These are phyloP conservation scores for Leccinum subfulvum DNA, from an alignment of 1,284 basidiomycete genomes.

Conservation along the genomic window DNA sequence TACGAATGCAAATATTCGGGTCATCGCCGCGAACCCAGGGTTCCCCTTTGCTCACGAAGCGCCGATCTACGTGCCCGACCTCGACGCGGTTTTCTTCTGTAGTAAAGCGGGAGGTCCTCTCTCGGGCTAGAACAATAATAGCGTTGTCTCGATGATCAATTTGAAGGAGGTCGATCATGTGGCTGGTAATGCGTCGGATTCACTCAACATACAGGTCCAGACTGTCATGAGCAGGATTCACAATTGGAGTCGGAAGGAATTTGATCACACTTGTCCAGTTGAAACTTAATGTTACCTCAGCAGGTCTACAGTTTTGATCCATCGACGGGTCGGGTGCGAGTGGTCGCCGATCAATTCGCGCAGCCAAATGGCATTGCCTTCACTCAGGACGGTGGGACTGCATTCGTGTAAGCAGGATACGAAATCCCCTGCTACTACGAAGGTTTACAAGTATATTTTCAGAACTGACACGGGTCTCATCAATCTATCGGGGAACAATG, in stretches of 20 bases:
- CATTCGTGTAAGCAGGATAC: conserved; percentile 56
- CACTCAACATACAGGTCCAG: conserved; percentile 55
- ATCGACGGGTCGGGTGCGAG: conserved; percentile 57
- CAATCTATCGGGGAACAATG: conserved; percentile 52
- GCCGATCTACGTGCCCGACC: neutral
- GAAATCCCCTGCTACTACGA: neutral
- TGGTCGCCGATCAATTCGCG: conserved; percentile 69
- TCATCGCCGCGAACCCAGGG: neutral
- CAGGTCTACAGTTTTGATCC: conserved; percentile 77
- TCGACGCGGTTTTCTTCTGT: neutral
- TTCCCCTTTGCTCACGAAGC: neutral
- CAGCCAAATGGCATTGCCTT: conserved; percentile 70
- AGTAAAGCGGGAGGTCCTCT: conserved; percentile 42
- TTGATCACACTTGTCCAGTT: conserved; percentile 36
- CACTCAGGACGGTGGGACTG: conserved; percentile 59
- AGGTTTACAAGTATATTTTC: conserved; percentile 2
- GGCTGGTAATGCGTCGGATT: conserved; percentile 32
- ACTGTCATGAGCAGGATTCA: conserved; percentile 39
- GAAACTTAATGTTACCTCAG: conserved; percentile 55
- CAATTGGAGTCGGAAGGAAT: neutral
- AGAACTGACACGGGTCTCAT: conserved; percentile 55
- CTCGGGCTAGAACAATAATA: conserved; percentile 24
- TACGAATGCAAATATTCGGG: neutral
- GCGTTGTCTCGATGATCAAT: conserved; percentile 38
- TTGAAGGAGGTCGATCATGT: conserved; percentile 43